Evolutionary conservation across 2,329 filamentous ascomycete genomes (phyloP), one percentile per base, ranked within the genome.

Genomic region (Hirsutella rhossiliensis): DNA sequence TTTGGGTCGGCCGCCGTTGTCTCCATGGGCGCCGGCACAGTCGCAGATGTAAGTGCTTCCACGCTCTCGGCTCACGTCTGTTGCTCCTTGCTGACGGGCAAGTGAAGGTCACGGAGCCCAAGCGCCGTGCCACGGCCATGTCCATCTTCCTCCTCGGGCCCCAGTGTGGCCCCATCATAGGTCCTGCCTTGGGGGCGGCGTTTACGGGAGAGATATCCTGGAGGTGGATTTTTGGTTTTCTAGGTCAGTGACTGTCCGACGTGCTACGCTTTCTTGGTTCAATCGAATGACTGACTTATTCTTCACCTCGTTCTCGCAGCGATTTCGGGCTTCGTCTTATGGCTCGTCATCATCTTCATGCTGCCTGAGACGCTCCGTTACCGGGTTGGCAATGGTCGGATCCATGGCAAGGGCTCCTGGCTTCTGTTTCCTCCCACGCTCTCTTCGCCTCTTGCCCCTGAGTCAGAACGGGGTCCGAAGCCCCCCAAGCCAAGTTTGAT

Each of bases 361-460:
- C 63, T 71, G 7, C 68, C 68, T 0, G 68, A 72, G 48, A 72
- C 68, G 2, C 55, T 71, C 9, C 62, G 67, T 23, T 58, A 61
- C 5, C 53, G 65, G 2, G 68, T 69, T 2, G 68, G 68, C 5
- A 68, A 69, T 43, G 67, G 66, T 15, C 49, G 52, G 15, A 43
- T 58, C 11, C 56, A 58, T 38, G 34, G 43, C 8, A 45, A 48
- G 12, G 44, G 42, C 5, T 8, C 44, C 18, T 45, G 54, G 45
- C 18, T 59, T 13, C 29, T 56, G 15, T 40, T 53, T 15, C 51
- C 54, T 0, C 55, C 51, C 2, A 51, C 45, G 19, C 36, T 53
- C 9, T 50, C 52, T 9, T 58, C 56, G 2, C 43, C 47, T 1
- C 29, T 57, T 7, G 57, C 51, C 4, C 49, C 52, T 6, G 50